Evolutionary conservation across 371 early-diverging fungal genomes (phyloP), one percentile per base, ranked within the genome.

Genomic region (Mucor mucedo): DNA sequence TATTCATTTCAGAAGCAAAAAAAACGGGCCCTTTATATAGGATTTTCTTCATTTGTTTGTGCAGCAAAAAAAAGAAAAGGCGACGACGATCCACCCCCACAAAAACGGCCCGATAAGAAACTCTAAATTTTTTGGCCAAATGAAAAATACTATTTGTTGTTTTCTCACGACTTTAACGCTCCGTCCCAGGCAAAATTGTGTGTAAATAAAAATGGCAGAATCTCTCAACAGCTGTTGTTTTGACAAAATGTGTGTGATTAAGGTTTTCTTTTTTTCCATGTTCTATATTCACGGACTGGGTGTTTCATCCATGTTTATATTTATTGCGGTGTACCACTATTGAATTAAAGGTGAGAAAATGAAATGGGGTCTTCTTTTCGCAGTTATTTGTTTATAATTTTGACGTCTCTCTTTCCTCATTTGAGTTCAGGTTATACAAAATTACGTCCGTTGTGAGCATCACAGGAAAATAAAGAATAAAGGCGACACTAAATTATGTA

Each of bases 51-150:
- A 42, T 42, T 42, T 42, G n/a, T 42, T 42, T 42, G n/a, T n/a
- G 13, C 5, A 8, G 29, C 11, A n/a, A 5, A 47, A 47, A 47
- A 16, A 47, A 3, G 2, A 47, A 47, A 47, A 47, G 16, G 16
- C 16, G 28, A 49, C 28, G 49, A 49, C 28, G 49, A 49, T 27
- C 49, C 29, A 27, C 10, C 29, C 29, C 29, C 16, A 27, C 3
- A 27, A 30, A 30, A 45, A 16, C 57, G 57, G 57, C n/a, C 45
- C 57, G 44, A 45, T 32, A 29, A 30, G 42, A 32, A 57, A 57
- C 57, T 57, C 9, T 57, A 57, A 57, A 27, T 28, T 29, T 28
- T 21, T 41, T 55, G 28, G 44, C 44, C 44, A 42, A 42, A 42
- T 42, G 44, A 42, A 42, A 42, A 14, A 42, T 14, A 42, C 39